Evolutionary conservation across 352 stramenopile genomes (phyloP).

Genomic region (Ochromonadaceae sp.): DNA sequence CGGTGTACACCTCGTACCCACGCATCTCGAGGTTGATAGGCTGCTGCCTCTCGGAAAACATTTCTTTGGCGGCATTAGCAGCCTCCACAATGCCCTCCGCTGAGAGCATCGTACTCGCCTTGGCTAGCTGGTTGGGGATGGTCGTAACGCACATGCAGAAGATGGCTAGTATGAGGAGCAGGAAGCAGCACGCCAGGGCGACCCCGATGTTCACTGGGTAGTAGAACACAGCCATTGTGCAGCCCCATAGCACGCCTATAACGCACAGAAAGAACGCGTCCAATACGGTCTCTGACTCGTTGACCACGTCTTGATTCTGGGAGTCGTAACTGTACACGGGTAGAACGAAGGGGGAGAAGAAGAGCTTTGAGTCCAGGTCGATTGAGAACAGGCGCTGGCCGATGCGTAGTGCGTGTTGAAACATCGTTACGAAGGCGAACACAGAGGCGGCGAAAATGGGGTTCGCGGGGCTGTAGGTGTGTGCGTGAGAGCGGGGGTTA

Average conservation of each 20-base stretch:
- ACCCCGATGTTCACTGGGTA: slow-evolving; percentile 67
- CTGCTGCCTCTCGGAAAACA: neutral
- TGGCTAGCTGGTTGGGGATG: slow-evolving; percentile 62
- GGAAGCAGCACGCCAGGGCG: slow-evolving; percentile 55
- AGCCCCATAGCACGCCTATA: slow-evolving; percentile 59
- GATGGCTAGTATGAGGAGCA: slow-evolving; percentile 52
- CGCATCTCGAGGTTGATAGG: slow-evolving; percentile 3
- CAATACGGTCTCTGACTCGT: slow-evolving; percentile 51
- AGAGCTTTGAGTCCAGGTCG: slow-evolving; percentile 30
- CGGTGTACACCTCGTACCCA: neutral
- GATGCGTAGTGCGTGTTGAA: neutral
- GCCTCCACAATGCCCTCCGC: slow-evolving; percentile 64
- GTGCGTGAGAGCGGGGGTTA: too few species aligned
- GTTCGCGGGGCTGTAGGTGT: neutral
- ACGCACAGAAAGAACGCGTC: slow-evolving; percentile 51
- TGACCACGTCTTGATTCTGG: slow-evolving; percentile 66
- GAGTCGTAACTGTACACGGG: slow-evolving; percentile 72
- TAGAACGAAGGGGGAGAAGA: slow-evolving; percentile 67
- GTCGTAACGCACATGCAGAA: slow-evolving; percentile 55
- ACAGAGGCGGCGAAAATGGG: neutral
- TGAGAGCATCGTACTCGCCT: slow-evolving; percentile 65
- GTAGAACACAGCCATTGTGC: slow-evolving; percentile 63
- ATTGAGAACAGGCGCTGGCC: neutral
- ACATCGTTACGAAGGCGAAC: slow-evolving; percentile 1
- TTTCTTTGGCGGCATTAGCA: slow-evolving; percentile 43